phyloP scores from a whole-genome alignment of 1,284 basidiomycete species.

The Puccinia triticina region DNA sequence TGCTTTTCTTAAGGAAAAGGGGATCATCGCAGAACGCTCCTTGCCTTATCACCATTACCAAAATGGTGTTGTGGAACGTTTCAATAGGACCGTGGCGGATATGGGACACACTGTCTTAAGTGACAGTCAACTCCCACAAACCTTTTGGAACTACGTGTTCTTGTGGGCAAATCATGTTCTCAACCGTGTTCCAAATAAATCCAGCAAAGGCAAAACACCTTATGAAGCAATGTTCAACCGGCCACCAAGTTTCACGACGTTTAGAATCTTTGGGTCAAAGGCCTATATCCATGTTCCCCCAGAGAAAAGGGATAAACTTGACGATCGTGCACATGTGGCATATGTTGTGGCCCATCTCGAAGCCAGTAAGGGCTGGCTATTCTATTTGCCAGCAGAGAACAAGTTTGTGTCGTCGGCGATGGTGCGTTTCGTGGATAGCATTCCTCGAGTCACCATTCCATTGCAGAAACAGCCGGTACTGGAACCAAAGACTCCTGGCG shows the following conservation, averaged over 20 bases:
- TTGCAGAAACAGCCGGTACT: no score
- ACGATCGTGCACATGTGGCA: neutral
- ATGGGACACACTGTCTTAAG: conserved; percentile 4
- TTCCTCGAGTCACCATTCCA: no score
- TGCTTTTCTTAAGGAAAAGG: neutral
- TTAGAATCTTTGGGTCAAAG: neutral
- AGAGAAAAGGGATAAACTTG: neutral
- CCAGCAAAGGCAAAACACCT: neutral
- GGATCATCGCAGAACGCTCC: neutral
- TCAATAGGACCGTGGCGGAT: neutral
- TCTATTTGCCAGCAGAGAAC: neutral
- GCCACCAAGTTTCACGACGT: neutral
- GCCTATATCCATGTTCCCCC: conserved; percentile 16
- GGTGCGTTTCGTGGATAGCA: neutral
- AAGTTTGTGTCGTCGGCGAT: neutral
- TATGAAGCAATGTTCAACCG: neutral
- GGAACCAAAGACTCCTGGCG: no score
- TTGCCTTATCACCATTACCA: conserved; percentile 38
- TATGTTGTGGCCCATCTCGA: neutral
- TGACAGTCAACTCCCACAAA: neutral
- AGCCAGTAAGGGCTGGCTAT: conserved; percentile 16
- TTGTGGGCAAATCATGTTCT: conserved; percentile 13
- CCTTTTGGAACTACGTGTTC: conserved; percentile 16
- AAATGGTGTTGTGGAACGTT: conserved; percentile 8
- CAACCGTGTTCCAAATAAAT: conserved; percentile 15